Evolutionary conservation across 176 grass and related monocot genomes (phyloP).

Genomic region (Eremochloa ophiuroides): DNA sequence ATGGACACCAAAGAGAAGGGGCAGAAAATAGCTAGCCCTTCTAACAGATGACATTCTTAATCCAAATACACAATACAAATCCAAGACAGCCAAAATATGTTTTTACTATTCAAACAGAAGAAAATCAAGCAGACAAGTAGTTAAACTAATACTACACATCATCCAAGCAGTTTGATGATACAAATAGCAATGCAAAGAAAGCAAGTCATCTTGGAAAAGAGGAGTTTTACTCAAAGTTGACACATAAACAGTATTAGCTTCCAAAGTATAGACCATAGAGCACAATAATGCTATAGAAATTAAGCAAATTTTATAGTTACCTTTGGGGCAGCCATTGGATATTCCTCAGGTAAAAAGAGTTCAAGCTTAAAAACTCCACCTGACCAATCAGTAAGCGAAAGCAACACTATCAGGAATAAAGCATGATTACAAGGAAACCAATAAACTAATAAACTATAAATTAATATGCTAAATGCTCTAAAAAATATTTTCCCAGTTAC

Average conservation of each 20-base stretch:
- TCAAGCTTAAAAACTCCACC: slow-evolving; percentile 99
- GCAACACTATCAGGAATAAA: not conserved
- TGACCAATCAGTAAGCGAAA: slow-evolving; percentile 21
- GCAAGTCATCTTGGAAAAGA: not conserved
- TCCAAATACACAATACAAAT: not conserved
- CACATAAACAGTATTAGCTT: not conserved
- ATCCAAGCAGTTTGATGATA: not conserved
- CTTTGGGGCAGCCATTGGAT: slow-evolving; percentile 97
- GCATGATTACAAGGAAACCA: not conserved
- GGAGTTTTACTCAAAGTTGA: not conserved
- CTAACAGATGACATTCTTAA: not conserved
- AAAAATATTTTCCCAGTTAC: not conserved
- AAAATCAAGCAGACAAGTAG: not conserved
- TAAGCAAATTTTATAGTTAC: slow-evolving; percentile 36
- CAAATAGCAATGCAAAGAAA: not conserved
- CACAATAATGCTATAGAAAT: not conserved
- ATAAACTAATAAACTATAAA: not conserved
- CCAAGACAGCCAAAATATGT: slow-evolving; percentile 1
- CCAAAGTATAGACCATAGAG: not conserved
- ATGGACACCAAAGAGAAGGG: not conserved
- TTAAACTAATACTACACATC: not conserved
- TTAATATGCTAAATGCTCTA: slow-evolving; percentile 22
- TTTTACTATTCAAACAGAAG: not conserved
- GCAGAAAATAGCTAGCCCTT: not conserved
- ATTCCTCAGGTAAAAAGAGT: slow-evolving; percentile 99